These are phyloP conservation scores for Jimgerdemannia lactiflua DNA, from an alignment of 192 early-diverging fungal species.

Conservation along the genomic window DNA sequence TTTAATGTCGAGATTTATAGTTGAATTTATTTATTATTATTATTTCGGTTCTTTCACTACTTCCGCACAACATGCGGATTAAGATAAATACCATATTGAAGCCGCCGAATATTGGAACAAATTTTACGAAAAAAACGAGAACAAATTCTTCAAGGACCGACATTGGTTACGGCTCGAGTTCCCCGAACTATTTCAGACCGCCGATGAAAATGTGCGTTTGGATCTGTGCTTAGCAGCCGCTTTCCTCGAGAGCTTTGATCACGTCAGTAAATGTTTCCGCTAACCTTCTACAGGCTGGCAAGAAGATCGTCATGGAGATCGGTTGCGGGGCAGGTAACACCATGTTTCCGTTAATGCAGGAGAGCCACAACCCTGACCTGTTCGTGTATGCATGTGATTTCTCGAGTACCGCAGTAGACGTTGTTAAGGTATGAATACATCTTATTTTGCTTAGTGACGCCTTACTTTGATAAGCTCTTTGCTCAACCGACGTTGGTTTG, in stretches of 20 bases:
- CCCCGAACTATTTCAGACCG: slow-evolving; percentile 71
- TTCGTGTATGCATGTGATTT: slow-evolving; percentile 96
- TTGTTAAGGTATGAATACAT: slow-evolving; percentile 67
- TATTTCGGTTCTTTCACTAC: neutral
- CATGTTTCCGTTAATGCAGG: slow-evolving; percentile 87
- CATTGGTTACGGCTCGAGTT: slow-evolving; percentile 96
- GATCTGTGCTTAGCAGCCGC: neutral
- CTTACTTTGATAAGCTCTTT: neutral
- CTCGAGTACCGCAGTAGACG: slow-evolving; percentile 82
- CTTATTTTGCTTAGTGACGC: slow-evolving; percentile 2
- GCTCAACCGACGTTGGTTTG: slow-evolving; percentile 17
- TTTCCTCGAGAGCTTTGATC: neutral
- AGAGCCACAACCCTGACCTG: slow-evolving; percentile 69
- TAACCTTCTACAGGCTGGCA: slow-evolving; percentile 35
- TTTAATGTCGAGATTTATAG: too few relatives aligned
- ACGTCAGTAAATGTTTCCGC: too few relatives aligned
- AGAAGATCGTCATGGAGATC: slow-evolving; percentile 78
- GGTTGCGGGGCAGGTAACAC: slow-evolving; percentile 99
- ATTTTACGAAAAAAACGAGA: slow-evolving; percentile 82
- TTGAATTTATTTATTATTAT: slow-evolving; percentile 10
- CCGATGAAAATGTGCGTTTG: slow-evolving; percentile 33
- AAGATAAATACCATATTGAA: slow-evolving; percentile 42
- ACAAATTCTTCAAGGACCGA: slow-evolving; percentile 95
- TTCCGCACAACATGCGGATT: neutral
- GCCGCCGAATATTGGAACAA: slow-evolving; percentile 70